These are phyloP conservation scores for Geosiphon pyriformis DNA, from an alignment of 192 early-diverging fungal genomes.

Conservation along the genomic window DNA sequence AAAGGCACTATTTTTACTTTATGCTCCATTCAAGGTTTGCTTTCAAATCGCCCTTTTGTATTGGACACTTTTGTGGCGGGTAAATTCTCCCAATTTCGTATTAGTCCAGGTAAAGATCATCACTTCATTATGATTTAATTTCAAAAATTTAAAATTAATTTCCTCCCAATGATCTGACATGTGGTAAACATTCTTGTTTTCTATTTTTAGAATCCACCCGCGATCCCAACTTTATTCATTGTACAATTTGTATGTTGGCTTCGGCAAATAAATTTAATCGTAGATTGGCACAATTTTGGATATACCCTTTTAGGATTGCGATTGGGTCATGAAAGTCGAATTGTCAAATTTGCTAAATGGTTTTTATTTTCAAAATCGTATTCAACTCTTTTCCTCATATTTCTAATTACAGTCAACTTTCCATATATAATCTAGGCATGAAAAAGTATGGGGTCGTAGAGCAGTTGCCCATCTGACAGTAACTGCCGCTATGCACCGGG, in stretches of 20 bases:
- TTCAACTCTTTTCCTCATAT: no score
- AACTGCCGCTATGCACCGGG: slow-evolving; percentile 72
- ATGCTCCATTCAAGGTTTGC: slow-evolving; percentile 63
- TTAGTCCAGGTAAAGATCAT: slow-evolving; percentile 61
- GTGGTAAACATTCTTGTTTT: background rate
- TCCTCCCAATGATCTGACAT: no score
- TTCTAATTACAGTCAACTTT: no score
- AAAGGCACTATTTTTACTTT: slow-evolving; percentile 55
- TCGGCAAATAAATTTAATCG: slow-evolving; percentile 66
- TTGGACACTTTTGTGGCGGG: slow-evolving; percentile 49
- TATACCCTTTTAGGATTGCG: slow-evolving; percentile 76
- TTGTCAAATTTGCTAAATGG: slow-evolving; percentile 53
- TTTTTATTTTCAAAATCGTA: slow-evolving; percentile 17
- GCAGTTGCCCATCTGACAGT: slow-evolving; percentile 85
- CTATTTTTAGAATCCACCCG: slow-evolving; percentile 81
- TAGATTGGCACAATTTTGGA: slow-evolving; percentile 99
- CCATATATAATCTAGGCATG: slow-evolving; percentile 38
- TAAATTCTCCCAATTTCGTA: slow-evolving; percentile 59
- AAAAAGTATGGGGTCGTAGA: slow-evolving; percentile 52
- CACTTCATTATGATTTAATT: background rate
- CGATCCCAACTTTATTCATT: slow-evolving; percentile 85
- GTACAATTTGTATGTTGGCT: slow-evolving; percentile 62
- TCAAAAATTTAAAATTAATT: no score
- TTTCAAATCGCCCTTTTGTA: slow-evolving; percentile 57
- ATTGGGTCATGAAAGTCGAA: slow-evolving; percentile 47